Base-by-base conservation (phyloP, 495 filamentous ascomycete genomes). In the Xylaria castorea region DNA sequence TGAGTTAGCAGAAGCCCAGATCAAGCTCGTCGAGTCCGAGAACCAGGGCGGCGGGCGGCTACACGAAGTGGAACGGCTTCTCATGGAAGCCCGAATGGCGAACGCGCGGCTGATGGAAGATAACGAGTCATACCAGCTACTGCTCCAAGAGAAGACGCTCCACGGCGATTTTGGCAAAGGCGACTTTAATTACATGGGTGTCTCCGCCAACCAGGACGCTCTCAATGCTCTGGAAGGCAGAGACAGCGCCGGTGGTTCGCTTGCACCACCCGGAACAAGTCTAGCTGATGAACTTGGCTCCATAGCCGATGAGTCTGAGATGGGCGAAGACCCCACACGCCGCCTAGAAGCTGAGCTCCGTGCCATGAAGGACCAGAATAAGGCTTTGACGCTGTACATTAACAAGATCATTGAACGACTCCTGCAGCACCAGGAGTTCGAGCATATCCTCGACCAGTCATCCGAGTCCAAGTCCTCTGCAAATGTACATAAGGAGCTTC, bases 51-150 rank as follows among this genome's bases (percentile, higher is more conserved):
- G 94, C 22, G 92, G 92, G 40, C 89, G 92, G 11, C 83, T 97
- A 75, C 91, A 92, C 53, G 93, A 97, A 77, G 86, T 99, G 40
- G 96, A 99, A 83, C 92, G 91, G 73, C 88, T 91, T 70, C 88
- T 98, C 51, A 87, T 97, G 75, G 96, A 98, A 73, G 91, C 93
- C 36, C 92, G 94, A 32, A 94, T 98, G 90, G 91, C 94, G 60
- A 98, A 98, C 76, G 95, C 96, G 44, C 89, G 95, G 46, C 81
- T 99, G 67, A 96, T 97, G 93, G 96, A 99, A 82, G 96, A 99
- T 80, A 98, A 98, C 76, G 96, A 99, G 79, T 97, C 94, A 80
- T 99, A 96, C 79, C 96, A 99, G 78, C 87, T 99, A 25, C 89
- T 99, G 3, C 90, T 98, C 3, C 92, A 92, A 73, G 94, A 98